phyloP scores from a whole-genome alignment of 2,329 filamentous ascomycete species.

The Nannizzia gypsea region DNA sequence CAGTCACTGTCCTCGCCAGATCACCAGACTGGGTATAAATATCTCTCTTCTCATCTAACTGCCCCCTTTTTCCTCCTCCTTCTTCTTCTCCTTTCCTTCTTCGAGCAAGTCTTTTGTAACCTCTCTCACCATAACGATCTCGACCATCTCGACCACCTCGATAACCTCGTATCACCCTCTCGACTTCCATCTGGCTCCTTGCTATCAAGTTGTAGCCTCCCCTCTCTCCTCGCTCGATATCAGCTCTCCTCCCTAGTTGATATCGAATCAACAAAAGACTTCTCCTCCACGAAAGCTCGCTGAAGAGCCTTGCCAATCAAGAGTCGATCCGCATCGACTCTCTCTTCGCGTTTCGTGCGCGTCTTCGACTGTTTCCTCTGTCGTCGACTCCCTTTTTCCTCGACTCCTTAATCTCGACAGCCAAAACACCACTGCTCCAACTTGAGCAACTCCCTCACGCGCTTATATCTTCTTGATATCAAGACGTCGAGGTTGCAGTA shows the following conservation, averaged over 20 bases:
- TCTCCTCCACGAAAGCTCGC: background rate
- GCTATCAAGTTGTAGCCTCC: background rate
- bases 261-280: background rate
- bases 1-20: background rate
- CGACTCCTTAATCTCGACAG: background rate
- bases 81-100: background rate
- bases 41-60: background rate
- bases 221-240: background rate
- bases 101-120: slow-evolving; percentile 1
- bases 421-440: background rate
- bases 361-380: background rate
- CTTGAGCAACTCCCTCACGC: background rate
- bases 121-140: no score
- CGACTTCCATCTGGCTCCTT: background rate
- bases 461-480: background rate
- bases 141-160: no score
- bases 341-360: background rate
- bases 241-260: background rate
- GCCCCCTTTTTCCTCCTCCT: background rate
- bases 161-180: background rate
- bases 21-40: slow-evolving; percentile 6
- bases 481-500: background rate
- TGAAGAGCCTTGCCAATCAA: background rate
- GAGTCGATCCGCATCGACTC: background rate
- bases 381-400: background rate